Conservation (phyloP, 225 moss, liverwort and hornwort genomes). For the Marchantia polymorpha region DNA sequence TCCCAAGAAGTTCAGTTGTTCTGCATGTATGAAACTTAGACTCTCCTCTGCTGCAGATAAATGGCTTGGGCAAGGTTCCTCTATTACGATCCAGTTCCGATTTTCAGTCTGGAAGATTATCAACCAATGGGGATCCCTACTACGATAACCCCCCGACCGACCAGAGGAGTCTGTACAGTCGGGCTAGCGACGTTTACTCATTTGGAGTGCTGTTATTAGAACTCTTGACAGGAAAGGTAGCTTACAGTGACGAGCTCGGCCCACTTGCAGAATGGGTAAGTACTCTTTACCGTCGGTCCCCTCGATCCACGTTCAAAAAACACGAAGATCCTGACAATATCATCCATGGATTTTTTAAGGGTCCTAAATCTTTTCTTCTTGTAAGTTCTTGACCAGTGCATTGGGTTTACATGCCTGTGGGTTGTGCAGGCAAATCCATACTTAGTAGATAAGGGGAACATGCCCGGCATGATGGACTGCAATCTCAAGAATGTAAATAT, state of each 20-base stretch:
- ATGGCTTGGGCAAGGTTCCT: conserved; percentile 46
- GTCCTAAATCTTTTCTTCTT: neutral
- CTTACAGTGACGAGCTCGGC: conserved; percentile 35
- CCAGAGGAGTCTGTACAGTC: conserved; percentile 24
- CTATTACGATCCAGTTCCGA: conserved; percentile 37
- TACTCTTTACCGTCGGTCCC: too few species aligned
- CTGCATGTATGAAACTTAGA: neutral
- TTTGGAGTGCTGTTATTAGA: conserved; percentile 48
- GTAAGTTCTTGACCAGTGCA: neutral
- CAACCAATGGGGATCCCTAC: neutral
- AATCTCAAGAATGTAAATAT: conserved; percentile 37
- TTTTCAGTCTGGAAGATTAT: conserved; percentile 20
- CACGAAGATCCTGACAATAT: too few species aligned
- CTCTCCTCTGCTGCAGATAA: conserved; percentile 34
- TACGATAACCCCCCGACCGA: conserved; percentile 12
- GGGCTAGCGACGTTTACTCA: conserved; percentile 40
- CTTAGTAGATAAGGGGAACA: conserved; percentile 34
- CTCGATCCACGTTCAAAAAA: too few species aligned
- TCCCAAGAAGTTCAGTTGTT: neutral
- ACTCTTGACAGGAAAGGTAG: conserved; percentile 42
- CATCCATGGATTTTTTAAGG: neutral
- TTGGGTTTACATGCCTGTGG: neutral
- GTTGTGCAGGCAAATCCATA: conserved; percentile 40
- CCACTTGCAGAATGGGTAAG: conserved; percentile 43
- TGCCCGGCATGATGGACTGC: conserved; percentile 39